Evolutionary conservation across 345 rosid genomes (phyloP).

Genomic region (Erodium maritimum): DNA sequence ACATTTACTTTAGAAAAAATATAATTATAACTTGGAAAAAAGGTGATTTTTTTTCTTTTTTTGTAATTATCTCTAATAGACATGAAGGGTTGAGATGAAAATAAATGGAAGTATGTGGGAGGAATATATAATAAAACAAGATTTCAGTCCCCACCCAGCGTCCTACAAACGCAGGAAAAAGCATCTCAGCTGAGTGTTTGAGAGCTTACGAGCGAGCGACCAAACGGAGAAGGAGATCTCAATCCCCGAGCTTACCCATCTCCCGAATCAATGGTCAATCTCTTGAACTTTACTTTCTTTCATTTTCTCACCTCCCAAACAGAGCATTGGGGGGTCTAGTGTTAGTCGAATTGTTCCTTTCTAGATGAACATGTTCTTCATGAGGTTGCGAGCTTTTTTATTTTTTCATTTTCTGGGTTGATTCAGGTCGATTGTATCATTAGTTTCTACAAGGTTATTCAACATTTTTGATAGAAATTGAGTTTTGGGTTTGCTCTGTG

Average conservation of each 20-base stretch:
- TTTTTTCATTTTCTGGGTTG: not conserved
- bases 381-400: not conserved
- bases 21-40: too few species aligned
- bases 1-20: too few species aligned
- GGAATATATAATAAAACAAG: too few species aligned
- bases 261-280: not conserved
- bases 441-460: not conserved
- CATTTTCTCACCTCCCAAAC: not conserved
- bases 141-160: too few species aligned
- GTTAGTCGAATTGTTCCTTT: not conserved
- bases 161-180: not conserved
- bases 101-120: too few species aligned
- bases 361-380: not conserved
- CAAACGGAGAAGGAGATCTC: constrained; percentile 1
- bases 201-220: not conserved
- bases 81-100: too few species aligned
- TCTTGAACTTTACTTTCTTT: not conserved
- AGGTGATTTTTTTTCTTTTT: too few species aligned
- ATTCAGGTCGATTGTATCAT: not conserved
- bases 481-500: not conserved
- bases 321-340: not conserved
- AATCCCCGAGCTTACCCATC: not conserved
- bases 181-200: not conserved
- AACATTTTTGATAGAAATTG: too few species aligned
- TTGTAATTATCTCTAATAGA: too few species aligned